Conservation (phyloP, 176 grass and related monocot genomes). For the Cenchrus purpureus region DNA sequence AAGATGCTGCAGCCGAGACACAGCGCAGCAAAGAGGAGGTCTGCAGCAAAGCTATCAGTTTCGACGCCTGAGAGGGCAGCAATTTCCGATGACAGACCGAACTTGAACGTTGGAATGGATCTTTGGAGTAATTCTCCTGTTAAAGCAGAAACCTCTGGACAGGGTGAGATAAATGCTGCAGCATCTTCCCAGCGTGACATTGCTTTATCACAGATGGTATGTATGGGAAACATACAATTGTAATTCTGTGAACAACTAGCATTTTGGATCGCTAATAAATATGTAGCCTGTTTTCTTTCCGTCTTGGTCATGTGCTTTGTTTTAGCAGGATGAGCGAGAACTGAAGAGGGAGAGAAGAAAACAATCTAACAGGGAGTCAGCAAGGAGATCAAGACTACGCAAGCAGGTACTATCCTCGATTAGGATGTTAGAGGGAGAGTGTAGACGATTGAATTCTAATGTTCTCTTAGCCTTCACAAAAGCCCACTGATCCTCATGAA, state of each 20-base stretch:
- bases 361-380: slow-evolving; percentile 92
- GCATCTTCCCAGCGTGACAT: slow-evolving; percentile 1
- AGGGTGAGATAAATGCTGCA: slow-evolving; percentile 40
- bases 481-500: background rate
- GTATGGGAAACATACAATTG: background rate
- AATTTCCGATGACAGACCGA: slow-evolving; percentile 35
- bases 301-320: slow-evolving; percentile 14
- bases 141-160: slow-evolving; percentile 44
- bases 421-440: background rate
- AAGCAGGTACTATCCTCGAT: slow-evolving; percentile 63
- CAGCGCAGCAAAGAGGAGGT: slow-evolving; percentile 34
- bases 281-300: background rate
- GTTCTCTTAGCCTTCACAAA: background rate
- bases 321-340: slow-evolving; percentile 69
- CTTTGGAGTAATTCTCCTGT: slow-evolving; percentile 56
- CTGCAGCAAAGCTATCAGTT: slow-evolving; percentile 60
- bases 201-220: slow-evolving; percentile 52
- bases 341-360: slow-evolving; percentile 92
- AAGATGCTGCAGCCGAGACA: slow-evolving; percentile 30
- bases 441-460: background rate
- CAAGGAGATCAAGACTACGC: slow-evolving; percentile 81
- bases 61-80: slow-evolving; percentile 53
- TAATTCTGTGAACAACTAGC: background rate
- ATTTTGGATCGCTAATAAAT: background rate
- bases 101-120: slow-evolving; percentile 74